Conservation (phyloP, 2,329 filamentous ascomycete species). For the Beauveria asiatica region DNA sequence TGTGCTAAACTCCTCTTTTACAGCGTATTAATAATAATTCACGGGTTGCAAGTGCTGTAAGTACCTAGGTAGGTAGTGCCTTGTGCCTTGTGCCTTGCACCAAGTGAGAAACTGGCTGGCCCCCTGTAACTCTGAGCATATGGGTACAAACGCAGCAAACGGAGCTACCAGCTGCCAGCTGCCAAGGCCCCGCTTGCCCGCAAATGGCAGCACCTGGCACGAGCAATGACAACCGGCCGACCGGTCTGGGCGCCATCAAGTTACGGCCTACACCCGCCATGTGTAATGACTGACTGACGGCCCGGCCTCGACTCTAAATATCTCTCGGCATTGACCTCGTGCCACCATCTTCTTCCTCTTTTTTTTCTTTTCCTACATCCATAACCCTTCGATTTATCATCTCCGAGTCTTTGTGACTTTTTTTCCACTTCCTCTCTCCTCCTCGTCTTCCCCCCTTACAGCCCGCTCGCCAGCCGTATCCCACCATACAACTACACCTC, state of each 20-base stretch:
- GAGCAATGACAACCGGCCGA: conserved; percentile 9
- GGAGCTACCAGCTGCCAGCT: neutral
- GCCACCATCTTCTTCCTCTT: conserved; percentile 9
- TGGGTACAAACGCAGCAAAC: neutral
- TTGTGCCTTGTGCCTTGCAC: no score
- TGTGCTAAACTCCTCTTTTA: neutral
- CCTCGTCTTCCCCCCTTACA: neutral
- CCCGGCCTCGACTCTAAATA: conserved; percentile 16
- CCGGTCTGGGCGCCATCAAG: neutral
- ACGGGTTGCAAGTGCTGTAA: neutral
- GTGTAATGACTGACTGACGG: conserved; percentile 10
- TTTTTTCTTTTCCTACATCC: conserved; percentile 12
- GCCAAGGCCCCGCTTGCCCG: neutral
- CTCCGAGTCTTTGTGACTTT: conserved; percentile 2
- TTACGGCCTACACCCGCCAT: neutral
- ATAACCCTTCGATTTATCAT: conserved; percentile 8
- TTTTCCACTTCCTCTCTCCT: neutral
- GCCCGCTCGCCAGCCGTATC: neutral
- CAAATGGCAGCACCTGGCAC: conserved; percentile 6
- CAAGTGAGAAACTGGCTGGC: neutral
- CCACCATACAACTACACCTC: conserved; percentile 3
- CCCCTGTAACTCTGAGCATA: neutral
- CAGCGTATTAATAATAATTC: no score
- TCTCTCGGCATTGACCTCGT: conserved; percentile 10
- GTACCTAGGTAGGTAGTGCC: no score